Conservation (phyloP, 176 grass and related monocot species). For the Bolboschoenus planiculmis region DNA sequence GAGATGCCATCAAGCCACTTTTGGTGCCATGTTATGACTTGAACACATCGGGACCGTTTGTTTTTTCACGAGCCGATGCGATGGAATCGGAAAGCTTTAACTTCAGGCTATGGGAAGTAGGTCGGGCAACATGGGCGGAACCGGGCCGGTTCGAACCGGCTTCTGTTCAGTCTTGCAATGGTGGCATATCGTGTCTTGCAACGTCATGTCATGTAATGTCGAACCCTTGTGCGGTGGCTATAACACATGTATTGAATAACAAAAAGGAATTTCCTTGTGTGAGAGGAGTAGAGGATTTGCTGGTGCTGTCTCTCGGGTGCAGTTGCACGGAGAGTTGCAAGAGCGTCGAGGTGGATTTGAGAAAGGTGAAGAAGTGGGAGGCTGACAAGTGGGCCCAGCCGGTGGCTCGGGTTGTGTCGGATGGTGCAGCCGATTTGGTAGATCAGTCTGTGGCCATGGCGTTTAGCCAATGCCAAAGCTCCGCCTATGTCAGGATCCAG, state of each 20-base stretch:
- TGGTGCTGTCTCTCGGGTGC: conserved; percentile 91
- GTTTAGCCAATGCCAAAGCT: conserved; percentile 73
- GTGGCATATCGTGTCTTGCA: conserved; percentile 50
- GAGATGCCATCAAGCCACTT: conserved; percentile 79
- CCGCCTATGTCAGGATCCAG: conserved; percentile 91
- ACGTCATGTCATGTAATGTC: conserved; percentile 77
- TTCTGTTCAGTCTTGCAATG: conserved; percentile 59
- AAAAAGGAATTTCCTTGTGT: conserved; percentile 94
- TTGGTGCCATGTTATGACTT: conserved; percentile 91
- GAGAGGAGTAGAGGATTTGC: conserved; percentile 89
- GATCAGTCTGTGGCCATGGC: conserved; percentile 95
- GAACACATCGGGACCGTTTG: conserved; percentile 55
- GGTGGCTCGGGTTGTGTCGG: conserved; percentile 63
- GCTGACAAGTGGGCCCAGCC: conserved; percentile 85
- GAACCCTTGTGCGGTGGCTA: conserved; percentile 67
- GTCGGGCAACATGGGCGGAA: conserved; percentile 85
- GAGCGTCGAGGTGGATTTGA: conserved; percentile 20
- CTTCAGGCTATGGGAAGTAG: conserved; percentile 89
- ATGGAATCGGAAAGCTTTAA: conserved; percentile 81
- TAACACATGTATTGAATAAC: conserved; percentile 98
- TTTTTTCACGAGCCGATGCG: conserved; percentile 85
- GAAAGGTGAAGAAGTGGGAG: conserved; percentile 52
- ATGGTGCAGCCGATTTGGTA: conserved; percentile 82
- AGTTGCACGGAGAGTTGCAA: conserved; percentile 37
- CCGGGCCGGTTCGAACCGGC: conserved; percentile 75